Evolutionary conservation across 2,329 filamentous ascomycete species (phyloP), one percentile per base, ranked within the genome.

Genomic region (Aspergillus candidus): DNA sequence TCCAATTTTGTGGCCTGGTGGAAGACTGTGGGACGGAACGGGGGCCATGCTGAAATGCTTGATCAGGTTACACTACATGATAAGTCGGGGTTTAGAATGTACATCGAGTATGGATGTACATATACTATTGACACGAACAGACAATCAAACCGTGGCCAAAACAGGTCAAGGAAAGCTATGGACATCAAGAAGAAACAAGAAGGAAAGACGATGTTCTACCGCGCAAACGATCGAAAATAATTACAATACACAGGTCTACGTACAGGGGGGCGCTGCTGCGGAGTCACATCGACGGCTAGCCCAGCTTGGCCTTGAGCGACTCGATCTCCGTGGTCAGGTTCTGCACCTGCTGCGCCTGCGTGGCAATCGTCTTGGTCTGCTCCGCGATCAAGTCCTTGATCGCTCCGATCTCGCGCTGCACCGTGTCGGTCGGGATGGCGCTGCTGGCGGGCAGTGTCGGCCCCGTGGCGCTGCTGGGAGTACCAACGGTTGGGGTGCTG

Each of bases 361-460:
- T 74, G 49, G 74, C 80, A 60, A 95, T 86, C 52, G 88, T 80
- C 71, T 79, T 80, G 43, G 79, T 87, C 69, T 95, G 89, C 51
- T 79, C 77, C 63, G 87, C 80, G 30, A 96, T 74, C 55, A 93
- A 71, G 43, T 78, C 72, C 69, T 87, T 91, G 69, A 94, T 93
- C 58, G 90, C 79, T 32, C 79, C 73, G 35, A 95, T 76, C 5
- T 83, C 81, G 27, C 79, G 72, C 57, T 84, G 80, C 11, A 88
- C 73, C 6, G 72, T 70, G 33, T 75, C 75, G 2, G 75, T 70
- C 2, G 73, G 11, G 7, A 62, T 52, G 33, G 61, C 54, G 15
- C 62, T 35, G 37, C 47, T 47, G 11, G 62, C 51, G 17, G 66
- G 52, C 12, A 61, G 41, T 17, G 47, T 38, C n/a, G 50, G 40